Percentiles rank a stretch among this genome's conserved stretches.
Conservation (phyloP, 2,329 filamentous ascomycete genomes). For the Cercospora nicotianae region DNA sequence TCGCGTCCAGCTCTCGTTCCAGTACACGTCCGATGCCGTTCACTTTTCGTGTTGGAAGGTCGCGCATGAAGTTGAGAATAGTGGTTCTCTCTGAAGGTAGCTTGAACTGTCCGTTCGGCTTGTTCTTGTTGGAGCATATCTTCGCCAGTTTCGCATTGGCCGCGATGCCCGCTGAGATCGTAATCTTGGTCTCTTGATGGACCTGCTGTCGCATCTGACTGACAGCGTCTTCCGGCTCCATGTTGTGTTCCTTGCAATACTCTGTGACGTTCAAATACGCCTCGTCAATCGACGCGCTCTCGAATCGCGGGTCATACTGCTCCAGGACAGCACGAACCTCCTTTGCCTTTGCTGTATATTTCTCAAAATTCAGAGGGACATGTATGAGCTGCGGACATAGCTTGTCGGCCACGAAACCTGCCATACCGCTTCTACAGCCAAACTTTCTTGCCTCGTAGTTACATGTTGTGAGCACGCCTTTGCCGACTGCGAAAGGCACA, state of each 20-base stretch:
- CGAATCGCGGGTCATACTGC: constrained; percentile 86
- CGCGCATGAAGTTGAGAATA: constrained; percentile 78
- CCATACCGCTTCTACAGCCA: constrained; percentile 93
- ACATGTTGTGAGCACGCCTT: constrained; percentile 67
- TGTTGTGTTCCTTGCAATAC: constrained; percentile 70
- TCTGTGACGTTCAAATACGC: constrained; percentile 91
- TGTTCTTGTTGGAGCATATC: constrained; percentile 93
- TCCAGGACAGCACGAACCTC: constrained; percentile 81
- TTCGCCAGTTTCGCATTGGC: constrained; percentile 93
- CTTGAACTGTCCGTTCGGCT: constrained; percentile 88
- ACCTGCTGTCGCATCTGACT: constrained; percentile 76
- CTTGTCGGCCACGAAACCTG: constrained; percentile 90
- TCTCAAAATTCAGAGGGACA: constrained; percentile 81
- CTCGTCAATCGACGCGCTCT: constrained; percentile 93
- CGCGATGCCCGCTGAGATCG: constrained; percentile 90
- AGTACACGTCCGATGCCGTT: constrained; percentile 94
- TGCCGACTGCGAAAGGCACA: constrained; percentile 87
- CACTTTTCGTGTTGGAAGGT: constrained; percentile 82
- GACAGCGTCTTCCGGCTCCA: constrained; percentile 72
- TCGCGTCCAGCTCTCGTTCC: constrained; percentile 83
- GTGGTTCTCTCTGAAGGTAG: constrained; percentile 69
- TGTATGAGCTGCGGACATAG: constrained; percentile 83
- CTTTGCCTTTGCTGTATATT: constrained; percentile 85
- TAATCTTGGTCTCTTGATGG: constrained; percentile 73
- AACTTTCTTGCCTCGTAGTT: constrained; percentile 91